Percentiles rank a stretch among this genome's conserved stretches.
These are phyloP conservation scores for Candida tibetensis DNA, from an alignment of 805 yeast genomes.

Conservation along the genomic window DNA sequence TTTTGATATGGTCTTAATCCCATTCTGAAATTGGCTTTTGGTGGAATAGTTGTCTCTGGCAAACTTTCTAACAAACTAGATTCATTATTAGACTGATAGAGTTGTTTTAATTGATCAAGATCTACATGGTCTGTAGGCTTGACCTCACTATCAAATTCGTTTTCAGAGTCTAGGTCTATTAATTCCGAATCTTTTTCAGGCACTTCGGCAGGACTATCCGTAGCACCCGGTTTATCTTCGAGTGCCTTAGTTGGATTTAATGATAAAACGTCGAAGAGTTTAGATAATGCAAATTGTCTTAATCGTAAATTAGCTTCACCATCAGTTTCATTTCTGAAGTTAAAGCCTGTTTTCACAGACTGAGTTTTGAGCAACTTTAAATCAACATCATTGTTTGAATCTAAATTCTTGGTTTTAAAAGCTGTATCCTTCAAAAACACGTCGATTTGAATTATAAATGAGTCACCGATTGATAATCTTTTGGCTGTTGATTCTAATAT, in stretches of 20 bases:
- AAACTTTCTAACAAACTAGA: conserved; percentile 52
- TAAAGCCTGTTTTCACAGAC: conserved; percentile 16
- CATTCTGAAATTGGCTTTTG: conserved; percentile 48
- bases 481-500: conserved; percentile 55
- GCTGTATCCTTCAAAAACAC: conserved; percentile 50
- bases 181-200: conserved; percentile 9
- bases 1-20: conserved; percentile 73
- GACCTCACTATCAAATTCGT: conserved; percentile 17
- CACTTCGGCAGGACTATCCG: no score
- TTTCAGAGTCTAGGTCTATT: conserved; percentile 7
- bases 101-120: conserved; percentile 69
- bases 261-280: conserved; percentile 53
- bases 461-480: conserved; percentile 69
- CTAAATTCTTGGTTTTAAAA: conserved; percentile 19
- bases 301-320: conserved; percentile 50
- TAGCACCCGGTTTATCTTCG: conserved; percentile 8
- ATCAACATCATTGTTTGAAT: conserved; percentile 7
- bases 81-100: conserved; percentile 71
- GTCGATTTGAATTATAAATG: conserved; percentile 67
- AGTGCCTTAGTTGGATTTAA: conserved; percentile 21
- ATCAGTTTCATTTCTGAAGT: conserved; percentile 45
- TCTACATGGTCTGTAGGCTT: conserved; percentile 43
- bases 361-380: conserved; percentile 18
- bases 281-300: conserved; percentile 54
- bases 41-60: conserved; percentile 61